Conservation (phyloP, 768 basidiomycete species). For the Mycena alexandri region DNA sequence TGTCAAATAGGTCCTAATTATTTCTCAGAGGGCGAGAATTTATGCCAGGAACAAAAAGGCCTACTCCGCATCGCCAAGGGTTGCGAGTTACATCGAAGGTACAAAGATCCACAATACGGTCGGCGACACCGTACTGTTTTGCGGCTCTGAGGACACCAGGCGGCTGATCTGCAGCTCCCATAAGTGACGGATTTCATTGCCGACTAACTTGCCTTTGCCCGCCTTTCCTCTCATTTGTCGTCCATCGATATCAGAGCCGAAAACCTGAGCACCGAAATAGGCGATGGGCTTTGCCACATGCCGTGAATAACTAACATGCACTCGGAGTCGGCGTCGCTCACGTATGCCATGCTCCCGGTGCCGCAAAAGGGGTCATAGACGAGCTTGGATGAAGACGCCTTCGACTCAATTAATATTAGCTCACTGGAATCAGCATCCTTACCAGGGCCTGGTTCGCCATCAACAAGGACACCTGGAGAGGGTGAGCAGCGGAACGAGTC, state of each 20-base stretch:
- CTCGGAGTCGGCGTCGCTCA: constrained; percentile 48
- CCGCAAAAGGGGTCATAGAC: constrained; percentile 97
- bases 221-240: constrained; percentile 97
- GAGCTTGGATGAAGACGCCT: constrained; percentile 91
- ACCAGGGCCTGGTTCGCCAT: constrained; percentile 98
- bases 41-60: background rate
- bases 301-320: background rate
- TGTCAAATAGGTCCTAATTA: constrained; percentile 77
- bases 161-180: constrained; percentile 47
- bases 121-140: constrained; percentile 82
- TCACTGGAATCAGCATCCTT: constrained; percentile 33
- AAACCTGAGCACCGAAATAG: constrained; percentile 87
- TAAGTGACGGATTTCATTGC: background rate
- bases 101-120: constrained; percentile 83
- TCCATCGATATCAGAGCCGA: constrained; percentile 97
- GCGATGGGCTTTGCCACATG: constrained; percentile 75
- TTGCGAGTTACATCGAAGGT: constrained; percentile 95
- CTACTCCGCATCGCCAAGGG: constrained; percentile 87
- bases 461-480: constrained; percentile 75
- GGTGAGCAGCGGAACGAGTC: background rate
- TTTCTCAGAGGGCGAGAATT: background rate
- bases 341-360: constrained; percentile 93
- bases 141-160: constrained; percentile 88
- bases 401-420: background rate
- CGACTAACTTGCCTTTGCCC: constrained; percentile 78